Base-by-base conservation (phyloP, 2,329 filamentous ascomycete genomes). In the Cordyceps cicadae region DNA sequence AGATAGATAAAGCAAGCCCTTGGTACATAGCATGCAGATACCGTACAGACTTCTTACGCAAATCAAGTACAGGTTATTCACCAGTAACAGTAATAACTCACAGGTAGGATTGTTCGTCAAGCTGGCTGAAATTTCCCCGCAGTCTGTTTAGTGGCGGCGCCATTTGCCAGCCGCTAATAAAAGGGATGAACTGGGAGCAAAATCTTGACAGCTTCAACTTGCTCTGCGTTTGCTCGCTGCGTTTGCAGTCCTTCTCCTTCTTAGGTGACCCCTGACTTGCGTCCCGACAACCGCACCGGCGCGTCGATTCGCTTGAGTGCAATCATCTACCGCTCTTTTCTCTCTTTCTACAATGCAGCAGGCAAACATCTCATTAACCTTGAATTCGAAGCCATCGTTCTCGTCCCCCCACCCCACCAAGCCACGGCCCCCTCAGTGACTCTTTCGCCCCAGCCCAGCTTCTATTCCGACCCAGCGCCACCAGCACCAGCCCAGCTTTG, bases 381-480 rank as follows among this genome's bases (percentile, higher is more conserved):
- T 48, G 11, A 21, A 26, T 48, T 48, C 45, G 21, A 48, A 24
- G 12, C 24, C 24, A 32, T 29, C 29, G 29, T 29, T 8, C 14
- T 50, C 6, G 8, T 7, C 12, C 24, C 39, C 17, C 37, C 24
- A 17, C 43, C 54, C 17, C 43, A n/a, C 11, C 54, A 56, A 48
- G 54, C 54, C 29, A 39, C 39, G 39, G 53, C 39, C 19, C 21
- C 54, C 21, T 19, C 24, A 46, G 43, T 37, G n/a, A 55, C 53
- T n/a, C 21, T 34, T 50, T 17, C 19, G 7, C 24, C 24, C 24
- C 24, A 55, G 24, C 32, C 54, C 3, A 43, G 39, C 4, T 41
- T 41, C 32, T 12, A 49, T 49, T 49, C 54, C 54, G 54, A 26
- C 29, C 54, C 43, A 43, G 29, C 54, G 43, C 54, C 54, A 57